Evolutionary conservation across 2,329 filamentous ascomycete genomes (phyloP).

Genomic region (Neobulgaria alba): DNA sequence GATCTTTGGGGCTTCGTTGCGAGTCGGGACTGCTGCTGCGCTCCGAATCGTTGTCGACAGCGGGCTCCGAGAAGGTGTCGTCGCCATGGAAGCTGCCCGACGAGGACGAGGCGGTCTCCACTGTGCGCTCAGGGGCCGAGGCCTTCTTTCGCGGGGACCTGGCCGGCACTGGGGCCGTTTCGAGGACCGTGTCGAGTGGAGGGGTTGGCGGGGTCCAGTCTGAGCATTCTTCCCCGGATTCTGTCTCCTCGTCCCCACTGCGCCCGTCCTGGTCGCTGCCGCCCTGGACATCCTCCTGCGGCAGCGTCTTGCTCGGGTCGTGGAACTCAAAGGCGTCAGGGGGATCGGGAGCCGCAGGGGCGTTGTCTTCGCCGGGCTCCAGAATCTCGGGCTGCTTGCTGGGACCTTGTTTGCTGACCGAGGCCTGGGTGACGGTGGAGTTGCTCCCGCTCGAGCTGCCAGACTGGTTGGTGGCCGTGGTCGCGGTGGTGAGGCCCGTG

Average conservation of each 20-base stretch:
- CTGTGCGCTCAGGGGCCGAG: too few relatives aligned
- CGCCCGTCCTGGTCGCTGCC: constrained; percentile 2
- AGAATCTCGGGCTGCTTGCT: constrained; percentile 15
- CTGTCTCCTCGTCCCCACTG: not conserved
- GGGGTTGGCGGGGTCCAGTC: not conserved
- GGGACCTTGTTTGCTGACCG: constrained; percentile 18
- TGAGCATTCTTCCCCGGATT: not conserved
- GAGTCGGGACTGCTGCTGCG: constrained; percentile 37
- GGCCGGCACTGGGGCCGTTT: constrained; percentile 16
- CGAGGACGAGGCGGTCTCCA: constrained; percentile 26
- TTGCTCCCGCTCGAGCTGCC: constrained; percentile 28
- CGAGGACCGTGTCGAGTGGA: constrained; percentile 5
- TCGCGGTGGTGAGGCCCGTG: constrained; percentile 26
- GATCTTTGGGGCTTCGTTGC: constrained; percentile 29
- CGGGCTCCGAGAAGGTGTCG: constrained; percentile 29
- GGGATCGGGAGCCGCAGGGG: constrained; percentile 25
- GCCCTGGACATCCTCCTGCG: not conserved
- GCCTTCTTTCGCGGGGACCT: constrained; percentile 10
- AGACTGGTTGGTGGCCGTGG: not conserved
- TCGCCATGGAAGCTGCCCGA: constrained; percentile 27
- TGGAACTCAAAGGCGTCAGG: constrained; percentile 26
- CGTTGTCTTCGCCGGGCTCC: constrained; percentile 13
- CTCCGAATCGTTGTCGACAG: constrained; percentile 35
- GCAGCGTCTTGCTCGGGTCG: constrained; percentile 12
- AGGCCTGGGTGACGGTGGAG: constrained; percentile 33